phyloP scores from a whole-genome alignment of 1,139 yeast genomes.

The Keqinozyma sinolaborantium region DNA sequence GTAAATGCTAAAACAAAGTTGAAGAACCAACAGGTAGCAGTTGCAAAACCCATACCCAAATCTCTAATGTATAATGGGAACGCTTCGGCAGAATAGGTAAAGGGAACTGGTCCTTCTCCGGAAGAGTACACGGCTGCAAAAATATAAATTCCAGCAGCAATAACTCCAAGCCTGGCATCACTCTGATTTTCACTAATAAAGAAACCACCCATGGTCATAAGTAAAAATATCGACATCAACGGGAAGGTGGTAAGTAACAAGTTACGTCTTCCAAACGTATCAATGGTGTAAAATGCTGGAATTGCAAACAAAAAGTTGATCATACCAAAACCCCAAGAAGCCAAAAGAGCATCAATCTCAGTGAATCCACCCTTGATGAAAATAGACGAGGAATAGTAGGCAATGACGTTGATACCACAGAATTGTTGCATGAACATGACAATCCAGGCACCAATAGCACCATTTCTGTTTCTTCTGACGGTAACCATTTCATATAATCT shows the following conservation, averaged over 20 bases:
- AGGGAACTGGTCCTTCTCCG: conserved; percentile 91
- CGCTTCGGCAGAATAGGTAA: conserved; percentile 82
- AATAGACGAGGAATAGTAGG: conserved; percentile 74
- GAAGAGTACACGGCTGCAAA: conserved; percentile 76
- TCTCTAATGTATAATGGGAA: conserved; percentile 85
- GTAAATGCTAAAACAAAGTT: conserved; percentile 77
- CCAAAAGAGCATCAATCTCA: conserved; percentile 61
- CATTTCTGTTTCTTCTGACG: conserved; percentile 79
- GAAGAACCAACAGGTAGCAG: conserved; percentile 85
- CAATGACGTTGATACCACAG: conserved; percentile 89
- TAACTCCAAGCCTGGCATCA: conserved; percentile 59
- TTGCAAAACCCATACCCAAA: conserved; percentile 81
- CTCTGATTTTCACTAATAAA: conserved; percentile 47
- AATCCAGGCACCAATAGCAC: conserved; percentile 74
- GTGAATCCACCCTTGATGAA: conserved; percentile 67
- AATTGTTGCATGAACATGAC: conserved; percentile 92
- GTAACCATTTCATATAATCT: conserved; percentile 56
- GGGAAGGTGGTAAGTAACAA: conserved; percentile 75
- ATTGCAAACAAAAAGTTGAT: conserved; percentile 77
- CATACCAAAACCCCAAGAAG: conserved; percentile 87
- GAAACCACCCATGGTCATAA: conserved; percentile 76
- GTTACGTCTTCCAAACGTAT: conserved; percentile 72
- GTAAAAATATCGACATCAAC: conserved; percentile 60
- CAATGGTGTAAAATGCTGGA: conserved; percentile 83
- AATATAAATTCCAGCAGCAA: conserved; percentile 69